These are phyloP conservation scores for Simmondsia chinensis DNA, from an alignment of 148 eudicot species.

Conservation along the genomic window DNA sequence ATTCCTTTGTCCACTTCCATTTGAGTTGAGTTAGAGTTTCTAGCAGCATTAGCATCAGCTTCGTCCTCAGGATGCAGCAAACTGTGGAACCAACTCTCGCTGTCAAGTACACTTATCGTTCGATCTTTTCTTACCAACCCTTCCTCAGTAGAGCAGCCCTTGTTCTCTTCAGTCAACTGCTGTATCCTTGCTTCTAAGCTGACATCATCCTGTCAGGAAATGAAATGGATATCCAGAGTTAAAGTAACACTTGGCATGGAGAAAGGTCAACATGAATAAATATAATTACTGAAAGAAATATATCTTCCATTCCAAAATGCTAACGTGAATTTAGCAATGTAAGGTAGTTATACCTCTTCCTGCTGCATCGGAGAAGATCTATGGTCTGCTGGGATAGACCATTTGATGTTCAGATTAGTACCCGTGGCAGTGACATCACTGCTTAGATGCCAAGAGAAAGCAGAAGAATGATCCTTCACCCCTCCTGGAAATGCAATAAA, in stretches of 20 bases:
- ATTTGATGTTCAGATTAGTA: conserved; percentile 6
- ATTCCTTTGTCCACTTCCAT: conserved; percentile 9
- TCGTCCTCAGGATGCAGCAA: conserved; percentile 9
- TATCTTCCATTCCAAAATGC: conserved; percentile 1
- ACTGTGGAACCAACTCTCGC: conserved; percentile 7
- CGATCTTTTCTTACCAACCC: conserved; percentile 4
- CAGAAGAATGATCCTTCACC: conserved; percentile 3
- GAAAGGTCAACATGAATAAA: background rate
- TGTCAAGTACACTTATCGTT: conserved; percentile 7
- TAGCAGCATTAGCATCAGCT: conserved; percentile 5
- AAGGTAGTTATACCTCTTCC: conserved; percentile 40
- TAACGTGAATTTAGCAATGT: background rate
- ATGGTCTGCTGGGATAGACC: conserved; percentile 15
- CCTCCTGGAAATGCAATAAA: conserved; percentile 3
- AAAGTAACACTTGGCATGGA: background rate
- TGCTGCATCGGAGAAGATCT: conserved; percentile 15
- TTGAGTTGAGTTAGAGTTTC: conserved; percentile 9
- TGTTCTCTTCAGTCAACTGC: conserved; percentile 13
- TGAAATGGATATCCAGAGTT: background rate
- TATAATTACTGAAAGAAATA: background rate
- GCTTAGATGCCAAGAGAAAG: background rate
- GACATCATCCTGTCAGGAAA: conserved; percentile 17
- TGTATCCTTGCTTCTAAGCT: conserved; percentile 10
- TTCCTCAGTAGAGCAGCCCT: conserved; percentile 16
- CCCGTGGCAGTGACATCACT: conserved; percentile 11